A percentile compares a stretch with the other conserved stretches of the same genome.
These are phyloP conservation scores for Elongisporangium undulatum DNA, from an alignment of 352 stramenopile species.

Conservation along the genomic window DNA sequence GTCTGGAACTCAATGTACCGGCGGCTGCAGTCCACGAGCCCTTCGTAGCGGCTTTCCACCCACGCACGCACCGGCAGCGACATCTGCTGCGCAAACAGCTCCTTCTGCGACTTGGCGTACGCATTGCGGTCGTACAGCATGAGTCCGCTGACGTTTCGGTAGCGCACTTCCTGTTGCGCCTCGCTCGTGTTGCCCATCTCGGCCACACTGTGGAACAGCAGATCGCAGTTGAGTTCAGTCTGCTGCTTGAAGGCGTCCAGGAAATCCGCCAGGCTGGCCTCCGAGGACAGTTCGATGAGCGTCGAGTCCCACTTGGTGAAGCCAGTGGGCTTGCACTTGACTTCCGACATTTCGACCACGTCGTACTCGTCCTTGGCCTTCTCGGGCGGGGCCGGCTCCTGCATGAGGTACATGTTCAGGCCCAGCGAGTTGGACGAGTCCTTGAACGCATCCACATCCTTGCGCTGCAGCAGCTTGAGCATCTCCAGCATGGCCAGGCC, in stretches of 20 bases:
- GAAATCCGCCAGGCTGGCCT: conserved; percentile 68
- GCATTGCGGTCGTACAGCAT: conserved; percentile 87
- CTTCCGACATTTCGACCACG: conserved; percentile 82
- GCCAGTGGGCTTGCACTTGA: conserved; percentile 79
- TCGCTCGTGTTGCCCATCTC: conserved; percentile 56
- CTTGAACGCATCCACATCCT: conserved; percentile 88
- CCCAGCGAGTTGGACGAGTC: conserved; percentile 91
- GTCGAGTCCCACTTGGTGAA: conserved; percentile 94
- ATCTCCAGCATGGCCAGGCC: conserved; percentile 94
- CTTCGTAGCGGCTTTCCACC: conserved; percentile 76
- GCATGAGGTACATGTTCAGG: conserved; percentile 92
- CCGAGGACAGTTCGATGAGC: conserved; percentile 57
- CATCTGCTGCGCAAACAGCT: conserved; percentile 66
- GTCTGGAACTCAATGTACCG: conserved; percentile 84
- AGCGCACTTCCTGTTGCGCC: conserved; percentile 63
- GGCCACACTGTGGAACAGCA: conserved; percentile 75
- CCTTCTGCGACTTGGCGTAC: conserved; percentile 65
- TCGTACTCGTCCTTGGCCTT: conserved; percentile 92
- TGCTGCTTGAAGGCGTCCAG: conserved; percentile 58
- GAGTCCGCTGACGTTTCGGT: conserved; percentile 62
- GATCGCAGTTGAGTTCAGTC: conserved; percentile 74
- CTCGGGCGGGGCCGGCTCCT: conserved; percentile 77
- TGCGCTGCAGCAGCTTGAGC: conserved; percentile 87
- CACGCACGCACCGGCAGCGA: conserved; percentile 47
- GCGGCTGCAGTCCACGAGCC: conserved; percentile 74